Evolutionary conservation across 2,329 filamentous ascomycete genomes (phyloP), one percentile per base, ranked within the genome.

Genomic region (Fusarium odoratissimum): DNA sequence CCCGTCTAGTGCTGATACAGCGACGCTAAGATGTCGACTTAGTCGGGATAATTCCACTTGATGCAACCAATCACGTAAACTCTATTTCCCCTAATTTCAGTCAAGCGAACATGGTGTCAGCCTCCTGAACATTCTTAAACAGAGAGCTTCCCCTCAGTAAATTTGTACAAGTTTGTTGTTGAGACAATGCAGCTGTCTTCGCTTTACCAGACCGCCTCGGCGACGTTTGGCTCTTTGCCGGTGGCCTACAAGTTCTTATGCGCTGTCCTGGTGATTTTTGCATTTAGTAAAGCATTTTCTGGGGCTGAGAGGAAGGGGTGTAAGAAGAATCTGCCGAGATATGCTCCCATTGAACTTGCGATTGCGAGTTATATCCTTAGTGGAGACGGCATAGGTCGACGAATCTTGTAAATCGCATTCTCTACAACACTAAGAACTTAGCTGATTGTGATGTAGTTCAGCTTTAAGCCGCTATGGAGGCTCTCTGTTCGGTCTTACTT

Each of bases 401-500:
- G 69, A 37, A 58, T 75, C 33, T 75, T 61, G 68, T 75, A 48
- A 52, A 13, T 5, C 3, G 12, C 8, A 19, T 25, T 5, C 1
- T 14, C 14, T 12, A 6, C 19, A 25, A 14, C 6, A 23, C 9
- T 10, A 12, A 4, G 13, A 21, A 40, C 16, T 35, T n/a, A 4
- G 21, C 51, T 72, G 11, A 72, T 3, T 6, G 2, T 1, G 6
- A 3, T 21, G 21, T 9, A 73, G 72, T 21, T 73, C 66, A 8
- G 37, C 40, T 30, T 41, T 63, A 7, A 60, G 72, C 5, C 60
- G 60, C 6, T 71, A 64, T 35, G 54, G 62, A 13, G 72, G 74
- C n/a, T 76, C 75, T 13, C 58, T 76, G 0, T 73, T 76, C 25
- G 73, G 71, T 11, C 30, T 76, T 16, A 77, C 75, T 6, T 69